These are phyloP conservation scores for Gynochthodes officinalis DNA, from an alignment of 257 asterid species.

Conservation along the genomic window DNA sequence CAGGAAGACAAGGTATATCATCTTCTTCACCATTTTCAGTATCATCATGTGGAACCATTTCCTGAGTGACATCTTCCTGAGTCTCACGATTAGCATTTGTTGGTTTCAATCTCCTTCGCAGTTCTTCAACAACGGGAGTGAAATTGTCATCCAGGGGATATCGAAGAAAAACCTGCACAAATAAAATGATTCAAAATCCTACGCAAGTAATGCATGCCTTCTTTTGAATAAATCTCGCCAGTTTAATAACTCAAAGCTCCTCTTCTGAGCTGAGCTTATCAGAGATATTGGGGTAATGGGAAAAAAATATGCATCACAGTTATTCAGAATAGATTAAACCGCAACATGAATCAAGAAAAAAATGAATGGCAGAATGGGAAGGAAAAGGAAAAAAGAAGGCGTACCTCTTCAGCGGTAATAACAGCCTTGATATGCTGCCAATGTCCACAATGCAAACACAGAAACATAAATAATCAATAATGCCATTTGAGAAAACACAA, in stretches of 20 bases:
- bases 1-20: constrained; percentile 37
- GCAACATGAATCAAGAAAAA: no score
- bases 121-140: constrained; percentile 78
- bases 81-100: constrained; percentile 45
- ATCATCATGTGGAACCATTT: constrained; percentile 46
- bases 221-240: not conserved
- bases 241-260: not conserved
- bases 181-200: constrained; percentile 8
- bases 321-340: no score
- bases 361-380: no score
- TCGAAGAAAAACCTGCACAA: constrained; percentile 68
- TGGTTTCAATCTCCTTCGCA: constrained; percentile 66
- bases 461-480: constrained; percentile 8
- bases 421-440: constrained; percentile 97
- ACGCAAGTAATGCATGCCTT: no score
- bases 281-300: no score
- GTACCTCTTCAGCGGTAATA: constrained; percentile 84
- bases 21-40: constrained; percentile 75
- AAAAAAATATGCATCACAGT: not conserved
- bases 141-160: constrained; percentile 74
- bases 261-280: not conserved
- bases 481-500: no score
- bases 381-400: constrained; percentile 4
- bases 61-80: constrained; percentile 56
- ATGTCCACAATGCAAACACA: constrained; percentile 15